Evolutionary conservation across 352 stramenopile species (phyloP), one percentile per base, ranked within the genome.

Genomic region (Pythium scleroteichum): DNA sequence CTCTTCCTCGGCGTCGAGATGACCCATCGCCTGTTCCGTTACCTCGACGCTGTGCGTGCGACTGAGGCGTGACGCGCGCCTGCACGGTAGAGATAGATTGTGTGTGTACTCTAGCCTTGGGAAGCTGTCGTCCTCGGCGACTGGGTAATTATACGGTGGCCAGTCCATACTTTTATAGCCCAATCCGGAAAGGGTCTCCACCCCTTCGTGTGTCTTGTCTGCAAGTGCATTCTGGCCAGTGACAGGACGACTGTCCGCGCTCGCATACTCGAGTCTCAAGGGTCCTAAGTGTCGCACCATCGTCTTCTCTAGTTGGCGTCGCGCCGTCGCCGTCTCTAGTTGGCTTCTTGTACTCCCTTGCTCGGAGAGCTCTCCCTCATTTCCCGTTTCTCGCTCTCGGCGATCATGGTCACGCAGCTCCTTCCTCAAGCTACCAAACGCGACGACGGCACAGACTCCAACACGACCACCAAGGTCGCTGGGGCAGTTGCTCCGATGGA

Each of bases 1-100:
- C 81, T 96, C 10, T 96, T 96, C 67, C 72, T 96, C 2, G 88
- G 88, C n/a, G 84, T 94, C 19, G 87, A 96, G 57, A 91, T 93
- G 82, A 92, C 85, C 19, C 82, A 94, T 60, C 85, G 82, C 39
- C 48, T 90, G 38, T 92, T 92, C 56, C 75, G 78, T 29, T 90
- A 76, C 75, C 50, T 79, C 14, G 79, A 87, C 45, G 62, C 66
- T 23, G 29, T 35, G 29, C 29, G 29, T 35, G 29, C 29, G 10
- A 35, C 29, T 35, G 29, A 35, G 10, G 29, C 29, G 29, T 35
- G 29, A 66, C 59, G 56, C 69, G 61, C 46, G 48, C 61, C 22
- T 48, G 47, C 59, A 27, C 35, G 13, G 41, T 19, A 54, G 54
- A 60, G 49, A 53, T 22, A 26, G 13, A 38, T 24, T 26, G 35